Evolutionary conservation across 257 asterid genomes (phyloP).

Genomic region (Cinchona pubescens): DNA sequence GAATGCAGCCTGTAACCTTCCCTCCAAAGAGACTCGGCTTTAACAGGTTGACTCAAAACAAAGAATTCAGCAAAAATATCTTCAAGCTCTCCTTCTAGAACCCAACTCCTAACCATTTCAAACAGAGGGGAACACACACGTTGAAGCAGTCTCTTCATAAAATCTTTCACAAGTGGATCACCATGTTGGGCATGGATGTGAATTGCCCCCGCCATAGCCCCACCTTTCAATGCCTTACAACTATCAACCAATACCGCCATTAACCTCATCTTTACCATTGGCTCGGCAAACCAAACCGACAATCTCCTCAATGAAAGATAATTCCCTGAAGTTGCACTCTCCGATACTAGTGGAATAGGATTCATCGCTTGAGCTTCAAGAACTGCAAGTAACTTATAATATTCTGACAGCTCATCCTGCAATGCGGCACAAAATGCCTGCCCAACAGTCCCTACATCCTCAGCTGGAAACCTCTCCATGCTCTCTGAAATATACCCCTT

Average conservation of each 20-base stretch:
- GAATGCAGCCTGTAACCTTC: constrained; percentile 89
- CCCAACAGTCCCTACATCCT: constrained; percentile 93
- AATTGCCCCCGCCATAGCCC: constrained; percentile 99
- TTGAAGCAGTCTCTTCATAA: constrained; percentile 84
- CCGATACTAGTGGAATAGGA: constrained; percentile 84
- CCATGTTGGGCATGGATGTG: constrained; percentile 98
- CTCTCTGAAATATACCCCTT: constrained; percentile 67
- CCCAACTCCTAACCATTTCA: constrained; percentile 99
- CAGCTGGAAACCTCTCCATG: constrained; percentile 68
- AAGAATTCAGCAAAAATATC: constrained; percentile 89
- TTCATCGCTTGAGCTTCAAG: constrained; percentile 96
- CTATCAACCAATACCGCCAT: constrained; percentile 97
- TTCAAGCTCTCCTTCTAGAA: constrained; percentile 97
- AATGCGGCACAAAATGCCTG: constrained; percentile 98
- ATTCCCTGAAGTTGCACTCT: constrained; percentile 57
- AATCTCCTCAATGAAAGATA: constrained; percentile 85
- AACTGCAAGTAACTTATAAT: constrained; percentile 81
- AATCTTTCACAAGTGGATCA: constrained; percentile 90
- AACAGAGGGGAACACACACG: constrained; percentile 95
- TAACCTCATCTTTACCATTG: constrained; percentile 92
- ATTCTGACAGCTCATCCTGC: constrained; percentile 88
- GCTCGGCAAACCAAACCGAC: constrained; percentile 95
- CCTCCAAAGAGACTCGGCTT: constrained; percentile 98
- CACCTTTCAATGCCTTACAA: constrained; percentile 91
- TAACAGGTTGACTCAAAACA: constrained; percentile 83